These are phyloP conservation scores for Cerioporus squamosus DNA, from an alignment of 1,284 basidiomycete species.

Conservation along the genomic window DNA sequence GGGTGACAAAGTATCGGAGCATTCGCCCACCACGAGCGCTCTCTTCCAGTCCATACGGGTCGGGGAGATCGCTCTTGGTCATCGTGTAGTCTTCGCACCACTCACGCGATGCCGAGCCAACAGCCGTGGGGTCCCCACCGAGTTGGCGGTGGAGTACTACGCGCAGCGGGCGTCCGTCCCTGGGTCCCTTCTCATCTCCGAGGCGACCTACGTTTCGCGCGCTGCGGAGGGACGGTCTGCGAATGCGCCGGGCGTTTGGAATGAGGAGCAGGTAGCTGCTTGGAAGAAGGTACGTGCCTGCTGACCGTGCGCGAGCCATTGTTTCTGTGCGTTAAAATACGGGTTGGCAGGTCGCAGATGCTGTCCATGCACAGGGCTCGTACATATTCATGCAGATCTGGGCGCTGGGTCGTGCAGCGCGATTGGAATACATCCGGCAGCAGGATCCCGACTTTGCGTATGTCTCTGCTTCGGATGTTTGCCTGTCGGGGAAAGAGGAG, in stretches of 20 bases:
- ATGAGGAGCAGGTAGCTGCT: slow-evolving; percentile 41
- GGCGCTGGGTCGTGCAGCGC: slow-evolving; percentile 47
- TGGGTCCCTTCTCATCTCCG: slow-evolving; percentile 52
- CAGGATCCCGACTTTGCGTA: slow-evolving; percentile 41
- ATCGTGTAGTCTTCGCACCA: slow-evolving; percentile 52
- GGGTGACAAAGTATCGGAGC: neutral
- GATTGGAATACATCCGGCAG: too few relatives aligned
- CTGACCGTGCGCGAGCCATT: too few relatives aligned
- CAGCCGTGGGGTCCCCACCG: slow-evolving; percentile 26
- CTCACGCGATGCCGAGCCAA: slow-evolving; percentile 44
- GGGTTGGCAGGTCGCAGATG: slow-evolving; percentile 29
- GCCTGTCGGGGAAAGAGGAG: slow-evolving; percentile 39
- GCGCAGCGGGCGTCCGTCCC: slow-evolving; percentile 46
- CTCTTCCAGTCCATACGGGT: slow-evolving; percentile 52
- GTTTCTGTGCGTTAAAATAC: too few relatives aligned
- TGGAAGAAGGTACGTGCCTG: slow-evolving; percentile 2
- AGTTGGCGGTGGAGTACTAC: slow-evolving; percentile 48
- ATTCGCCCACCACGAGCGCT: too few relatives aligned
- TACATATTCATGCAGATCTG: slow-evolving; percentile 52
- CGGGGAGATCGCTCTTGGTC: slow-evolving; percentile 42
- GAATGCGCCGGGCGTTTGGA: slow-evolving; percentile 48
- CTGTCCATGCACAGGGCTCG: slow-evolving; percentile 39
- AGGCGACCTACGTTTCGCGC: slow-evolving; percentile 47
- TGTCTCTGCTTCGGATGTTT: slow-evolving; percentile 44
- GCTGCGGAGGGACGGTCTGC: slow-evolving; percentile 36